Evolutionary conservation across 495 filamentous ascomycete genomes (phyloP), one percentile per base, ranked within the genome.

Genomic region (Cladorrhinum samala): DNA sequence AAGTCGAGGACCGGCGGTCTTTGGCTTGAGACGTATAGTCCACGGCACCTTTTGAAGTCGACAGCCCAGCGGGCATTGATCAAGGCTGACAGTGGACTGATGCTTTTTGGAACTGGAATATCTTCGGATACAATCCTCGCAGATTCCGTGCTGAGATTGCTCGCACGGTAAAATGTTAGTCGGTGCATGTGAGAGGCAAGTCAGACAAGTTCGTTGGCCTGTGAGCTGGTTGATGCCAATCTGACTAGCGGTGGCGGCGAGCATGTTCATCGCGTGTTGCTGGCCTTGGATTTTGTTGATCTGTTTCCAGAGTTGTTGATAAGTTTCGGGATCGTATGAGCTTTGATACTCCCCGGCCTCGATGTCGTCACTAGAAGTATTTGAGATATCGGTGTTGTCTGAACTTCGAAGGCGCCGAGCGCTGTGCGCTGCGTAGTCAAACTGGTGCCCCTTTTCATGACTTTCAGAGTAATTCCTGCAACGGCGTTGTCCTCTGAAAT

Each of bases 151-250:
- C 21, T 59, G 57, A 3, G 13, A 11, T 2, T 30, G 42, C 9
- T 63, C 64, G 58, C 73, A 76, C 2, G 57, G 64, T 37, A 76
- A 60, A 4, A 60, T 52, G 53, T 73, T 68, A 36, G 68, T 58
- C 18, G 73, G 71, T 36, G 52, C 16, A 19, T 68, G 59, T 11
- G 67, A 63, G 1, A 75, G 57, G 58, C 73, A 76, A 27, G 56
- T n/a, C n/a, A n/a, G n/a, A n/a, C 27, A 33, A 5, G 27, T 33
- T 33, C 27, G 27, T 33, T 33, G 27, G 5, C 27, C 11, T 11
- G 5, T 33, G 27, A 33, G 5, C 27, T 11, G 5, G 27, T 33
- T 5, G 11, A 33, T 33, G 27, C 27, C 27, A 11, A 5, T 33
- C 5, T 6, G 11, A 6, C 27, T 33, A 33, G 27, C 27, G 11